Evolutionary conservation across 148 eudicot species (phyloP), one percentile per base, ranked within the genome.

Genomic region (Amaranthus palmeri): DNA sequence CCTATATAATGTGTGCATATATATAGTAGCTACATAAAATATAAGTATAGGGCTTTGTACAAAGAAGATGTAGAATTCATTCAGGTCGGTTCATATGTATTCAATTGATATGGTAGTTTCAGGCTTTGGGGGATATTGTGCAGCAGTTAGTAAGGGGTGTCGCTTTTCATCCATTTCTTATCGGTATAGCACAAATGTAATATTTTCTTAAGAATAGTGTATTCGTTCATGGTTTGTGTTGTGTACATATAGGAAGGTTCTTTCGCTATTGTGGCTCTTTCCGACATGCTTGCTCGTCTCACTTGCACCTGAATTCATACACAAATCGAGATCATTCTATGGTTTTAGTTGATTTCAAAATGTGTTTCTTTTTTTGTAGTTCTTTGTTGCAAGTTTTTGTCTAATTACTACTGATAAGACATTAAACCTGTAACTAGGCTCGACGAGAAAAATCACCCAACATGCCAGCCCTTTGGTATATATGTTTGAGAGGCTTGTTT

Each of bases 1-100:
- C n/a, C n/a, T n/a, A n/a, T n/a, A 70, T 62, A 62, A 63, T 78
- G 61, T 68, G 70, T 76, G 53, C 74, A 73, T 55, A 78, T 69
- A 52, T 12, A 79, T 74, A 87, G 78, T 61, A n/a, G n/a, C 47
- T 58, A 72, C 62, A 69, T 10, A 45, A n/a, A n/a, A 60, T 74
- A 69, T 75, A 75, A 75, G 67, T 75, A 79, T 72, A 74, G 84
- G 77, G 84, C 76, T 80, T 86, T 78, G 81, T 78, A 74, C 74
- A 78, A 81, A 81, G n/a, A n/a, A n/a, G 85, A 76, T 83, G 85
- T 91, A 91, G 86, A 76, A 74, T 72, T 85, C 79, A 70, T 79
- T 81, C 50, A 57, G 72, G 72, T 55, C 41, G 48, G 51, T 62
- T 45, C 52, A 54, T 70, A 76, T 67, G 52, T 61, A 72, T 73